A percentile compares a stretch with the other conserved stretches of the same genome.
These are phyloP conservation scores for Solanum paucissectum DNA, from an alignment of 257 asterid species.

Conservation along the genomic window DNA sequence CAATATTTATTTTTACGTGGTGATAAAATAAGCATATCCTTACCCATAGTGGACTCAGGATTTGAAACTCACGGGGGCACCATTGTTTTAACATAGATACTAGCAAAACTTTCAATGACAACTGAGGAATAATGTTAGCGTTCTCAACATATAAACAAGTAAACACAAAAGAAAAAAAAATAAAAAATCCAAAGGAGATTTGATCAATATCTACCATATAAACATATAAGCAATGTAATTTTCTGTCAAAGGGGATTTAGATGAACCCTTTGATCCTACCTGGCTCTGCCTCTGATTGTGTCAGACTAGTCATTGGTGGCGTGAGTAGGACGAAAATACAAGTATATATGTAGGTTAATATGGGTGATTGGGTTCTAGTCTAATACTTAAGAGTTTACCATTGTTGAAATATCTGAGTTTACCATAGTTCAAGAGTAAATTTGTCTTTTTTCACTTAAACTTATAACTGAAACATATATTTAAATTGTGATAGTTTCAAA, in stretches of 20 bases:
- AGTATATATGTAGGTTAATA: neutral
- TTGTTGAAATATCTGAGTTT: neutral
- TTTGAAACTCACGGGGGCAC: neutral
- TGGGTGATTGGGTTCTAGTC: neutral
- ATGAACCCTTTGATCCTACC: neutral
- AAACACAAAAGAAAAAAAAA: too few relatives aligned
- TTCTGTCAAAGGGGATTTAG: neutral
- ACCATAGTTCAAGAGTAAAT: too few relatives aligned
- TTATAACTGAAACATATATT: too few relatives aligned
- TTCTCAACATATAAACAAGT: neutral
- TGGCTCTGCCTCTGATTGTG: neutral
- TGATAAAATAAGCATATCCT: neutral
- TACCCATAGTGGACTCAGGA: neutral
- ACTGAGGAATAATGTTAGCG: neutral
- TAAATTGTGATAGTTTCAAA: too few relatives aligned
- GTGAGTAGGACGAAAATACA: neutral
- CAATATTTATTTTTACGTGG: too few relatives aligned
- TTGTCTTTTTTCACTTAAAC: too few relatives aligned
- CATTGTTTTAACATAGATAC: neutral
- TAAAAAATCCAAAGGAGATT: too few relatives aligned
- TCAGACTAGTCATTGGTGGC: neutral
- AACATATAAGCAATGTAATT: neutral
- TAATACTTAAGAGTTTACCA: neutral
- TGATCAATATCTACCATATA: too few relatives aligned
- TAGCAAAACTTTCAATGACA: neutral